A percentile compares a stretch with the other conserved stretches of the same genome.
phyloP scores from a whole-genome alignment of 2,329 filamentous ascomycete species.

The Microdochium trichocladiopsis region DNA sequence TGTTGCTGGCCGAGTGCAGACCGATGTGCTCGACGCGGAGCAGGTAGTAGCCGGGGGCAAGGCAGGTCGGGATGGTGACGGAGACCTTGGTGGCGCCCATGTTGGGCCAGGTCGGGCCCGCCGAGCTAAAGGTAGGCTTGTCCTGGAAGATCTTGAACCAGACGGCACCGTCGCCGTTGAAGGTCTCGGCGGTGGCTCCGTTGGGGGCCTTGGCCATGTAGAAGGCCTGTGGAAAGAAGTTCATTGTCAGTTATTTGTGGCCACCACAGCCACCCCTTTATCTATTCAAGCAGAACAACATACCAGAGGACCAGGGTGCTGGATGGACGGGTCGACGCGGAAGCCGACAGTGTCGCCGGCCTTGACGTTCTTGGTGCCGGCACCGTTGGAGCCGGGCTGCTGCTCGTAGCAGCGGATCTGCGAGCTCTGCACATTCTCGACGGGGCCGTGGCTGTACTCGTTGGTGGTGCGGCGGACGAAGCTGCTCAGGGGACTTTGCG shows the following conservation, averaged over 20 bases:
- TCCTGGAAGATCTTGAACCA: constrained; percentile 24
- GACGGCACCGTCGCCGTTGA: constrained; percentile 16
- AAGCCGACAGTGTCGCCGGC: constrained; percentile 27
- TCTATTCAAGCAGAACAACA: too few relatives aligned
- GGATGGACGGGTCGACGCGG: constrained; percentile 20
- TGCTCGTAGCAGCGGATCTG: constrained; percentile 29
- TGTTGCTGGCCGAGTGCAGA: constrained; percentile 18
- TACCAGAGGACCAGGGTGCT: constrained; percentile 16
- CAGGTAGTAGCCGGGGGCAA: constrained; percentile 24
- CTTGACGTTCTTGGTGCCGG: constrained; percentile 20
- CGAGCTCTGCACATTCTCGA: constrained; percentile 20
- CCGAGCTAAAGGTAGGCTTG: constrained; percentile 11
- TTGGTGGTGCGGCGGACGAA: constrained; percentile 28
- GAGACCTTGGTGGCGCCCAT: constrained; percentile 9
- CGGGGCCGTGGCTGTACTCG: constrained; percentile 24
- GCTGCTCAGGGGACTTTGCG: background rate
- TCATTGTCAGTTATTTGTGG: too few relatives aligned
- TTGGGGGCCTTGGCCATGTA: constrained; percentile 19
- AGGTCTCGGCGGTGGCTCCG: constrained; percentile 15
- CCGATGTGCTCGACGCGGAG: constrained; percentile 25
- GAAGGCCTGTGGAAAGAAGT: too few relatives aligned
- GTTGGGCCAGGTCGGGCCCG: constrained; percentile 11
- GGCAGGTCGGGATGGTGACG: constrained; percentile 20
- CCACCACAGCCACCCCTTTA: too few relatives aligned
- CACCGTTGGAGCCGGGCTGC: constrained; percentile 16